Evolutionary conservation across 225 moss, liverwort and hornwort species (phyloP), one percentile per base, ranked within the genome.

Genomic region (Physcomitrellopsis africana): DNA sequence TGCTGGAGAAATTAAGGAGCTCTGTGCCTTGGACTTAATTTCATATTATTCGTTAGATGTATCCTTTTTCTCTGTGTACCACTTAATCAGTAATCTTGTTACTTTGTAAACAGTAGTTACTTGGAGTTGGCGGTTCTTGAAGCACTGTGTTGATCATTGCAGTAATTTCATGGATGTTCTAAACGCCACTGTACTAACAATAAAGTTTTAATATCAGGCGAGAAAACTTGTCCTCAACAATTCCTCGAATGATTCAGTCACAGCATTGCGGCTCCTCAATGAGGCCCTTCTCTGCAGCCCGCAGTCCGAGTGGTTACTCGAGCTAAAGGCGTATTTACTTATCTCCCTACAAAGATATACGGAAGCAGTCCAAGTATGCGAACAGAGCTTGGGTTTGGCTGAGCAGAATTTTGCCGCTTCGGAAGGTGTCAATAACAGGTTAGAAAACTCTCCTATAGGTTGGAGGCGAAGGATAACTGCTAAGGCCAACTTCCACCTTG

Each of bases 401-500:
- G 94, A 94, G 76, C 86, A 82, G 32, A 94, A 94, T 60, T 77
- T 86, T 55, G 69, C 85, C 16, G 68, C 24, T 23, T 64, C 58
- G 45, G 86, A 86, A 20, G 37, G 79, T 51, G 20, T 51, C 48
- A 41, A 68, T 3, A 79, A 76, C 60, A 71, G 48, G 27, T 73
- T 9, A 67, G 88, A 82, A 53, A 51, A 81, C 22, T 60, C 72
- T 64, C 75, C 77, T 72, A 22, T 72, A 19, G 46, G 46, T 60
- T 97, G 96, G 96, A 81, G 96, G 63, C 87, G 82, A 83, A 90
- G 87, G 78, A 74, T 97, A 10, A 87, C 70, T 66, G 84, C 90
- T 2, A 97, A 91, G 76, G 94, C 92, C 5, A 90, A 87, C 49
- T 97, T 86, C 79, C 92, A 94, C 69, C 86, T 97, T 41, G 96